Base-by-base conservation (phyloP, 805 yeast species). In the Suhomyces sp. region DNA sequence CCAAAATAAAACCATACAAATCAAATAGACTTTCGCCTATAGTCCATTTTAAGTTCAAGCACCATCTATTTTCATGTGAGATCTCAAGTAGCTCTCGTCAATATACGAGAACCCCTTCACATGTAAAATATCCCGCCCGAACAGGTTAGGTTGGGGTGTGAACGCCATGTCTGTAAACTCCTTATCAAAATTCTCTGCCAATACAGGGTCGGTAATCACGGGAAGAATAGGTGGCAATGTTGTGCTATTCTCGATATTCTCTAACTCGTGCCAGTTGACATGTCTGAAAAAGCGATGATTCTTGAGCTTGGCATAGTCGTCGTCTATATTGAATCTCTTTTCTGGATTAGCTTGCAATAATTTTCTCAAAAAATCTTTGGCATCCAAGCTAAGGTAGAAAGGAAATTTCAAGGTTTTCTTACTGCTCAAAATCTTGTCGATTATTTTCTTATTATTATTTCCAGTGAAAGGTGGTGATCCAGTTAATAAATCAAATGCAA, bases 401-500 rank as follows among this genome's bases (percentile, higher is more conserved):
- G 74, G 74, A 38, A 59, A 61, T 38, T 58, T 54, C 16, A 65
- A 51, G 8, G 43, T 19, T 36, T 60, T 49, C 41, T 60, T 65
- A 35, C 58, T 55, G 5, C 56, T 37, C 27, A 65, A 38, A 27
- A 68, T 60, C 44, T 64, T 67, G 28, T 68, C 72, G 48, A 53
- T 56, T 19, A 68, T 65, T 20, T 56, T 54, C 44, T 65, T 58
- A 41, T 63, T 62, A 31, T 62, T 58, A 35, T 60, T 65, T 2
- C 72, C 74, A 2, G 72, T 65, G 40, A 65, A 68, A 4, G 74
- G 74, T 4, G 74, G 72, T 11, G 63, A 56, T 0, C 74, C 74
- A 2, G 70, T 66, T 37, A 68, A 52, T 47, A 68, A 51, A 44
- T 68, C 74, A 48, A 44, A 68, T 0, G 69, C 58, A 15, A 68